Evolutionary conservation across 1,284 basidiomycete genomes (phyloP).

Genomic region (Cutaneotrichosporon spelunceum): DNA sequence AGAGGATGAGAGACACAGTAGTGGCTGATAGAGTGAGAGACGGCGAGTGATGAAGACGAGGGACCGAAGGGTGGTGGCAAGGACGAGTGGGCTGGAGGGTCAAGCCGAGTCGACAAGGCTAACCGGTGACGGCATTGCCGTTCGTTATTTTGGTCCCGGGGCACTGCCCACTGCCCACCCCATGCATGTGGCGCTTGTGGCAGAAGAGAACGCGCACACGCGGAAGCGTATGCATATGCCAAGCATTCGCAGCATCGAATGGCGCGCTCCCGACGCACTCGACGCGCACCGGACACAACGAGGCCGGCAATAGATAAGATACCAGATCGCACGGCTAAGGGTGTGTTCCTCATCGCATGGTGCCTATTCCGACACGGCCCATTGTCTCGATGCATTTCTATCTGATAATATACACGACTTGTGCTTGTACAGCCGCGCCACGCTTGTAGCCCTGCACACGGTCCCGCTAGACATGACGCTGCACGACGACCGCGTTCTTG

Average conservation of each 20-base stretch:
- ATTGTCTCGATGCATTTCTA: neutral
- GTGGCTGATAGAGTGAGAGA: too few relatives aligned
- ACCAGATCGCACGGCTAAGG: neutral
- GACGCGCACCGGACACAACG: neutral
- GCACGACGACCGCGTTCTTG: slow-evolving; percentile 79
- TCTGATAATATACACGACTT: neutral
- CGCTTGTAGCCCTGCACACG: too few relatives aligned
- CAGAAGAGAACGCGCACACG: neutral
- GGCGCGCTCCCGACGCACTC: neutral
- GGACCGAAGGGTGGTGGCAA: too few relatives aligned
- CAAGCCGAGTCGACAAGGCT: too few relatives aligned
- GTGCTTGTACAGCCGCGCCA: neutral
- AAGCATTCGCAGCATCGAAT: neutral
- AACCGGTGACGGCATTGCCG: too few relatives aligned
- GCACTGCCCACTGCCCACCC: too few relatives aligned
- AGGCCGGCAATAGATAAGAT: neutral
- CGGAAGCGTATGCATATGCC: neutral
- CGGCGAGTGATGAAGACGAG: too few relatives aligned
- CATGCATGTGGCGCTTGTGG: too few relatives aligned
- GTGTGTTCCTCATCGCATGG: neutral
- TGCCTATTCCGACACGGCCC: neutral
- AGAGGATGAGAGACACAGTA: too few relatives aligned
- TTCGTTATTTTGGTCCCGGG: too few relatives aligned
- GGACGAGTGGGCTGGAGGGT: too few relatives aligned
- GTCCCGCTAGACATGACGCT: slow-evolving; percentile 63